A percentile compares a stretch with the other conserved stretches of the same genome.
phyloP scores from a whole-genome alignment of 306 rosid species.

The Vigna angularis region DNA sequence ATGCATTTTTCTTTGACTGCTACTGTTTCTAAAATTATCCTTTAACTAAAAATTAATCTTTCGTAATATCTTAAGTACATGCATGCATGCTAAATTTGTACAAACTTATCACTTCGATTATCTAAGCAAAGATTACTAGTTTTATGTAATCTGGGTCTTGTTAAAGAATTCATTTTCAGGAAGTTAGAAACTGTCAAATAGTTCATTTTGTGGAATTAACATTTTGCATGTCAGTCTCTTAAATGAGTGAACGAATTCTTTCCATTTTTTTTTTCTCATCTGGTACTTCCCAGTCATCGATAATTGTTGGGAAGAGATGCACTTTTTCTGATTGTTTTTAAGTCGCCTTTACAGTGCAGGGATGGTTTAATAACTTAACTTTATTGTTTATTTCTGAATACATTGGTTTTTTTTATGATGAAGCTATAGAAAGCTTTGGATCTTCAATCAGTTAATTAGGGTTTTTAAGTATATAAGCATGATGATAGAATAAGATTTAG shows the following conservation, averaged over 20 bases:
- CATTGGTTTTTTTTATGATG: neutral
- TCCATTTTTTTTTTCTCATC: neutral
- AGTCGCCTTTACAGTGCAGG: neutral
- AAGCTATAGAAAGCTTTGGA: neutral
- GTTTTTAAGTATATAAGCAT: neutral
- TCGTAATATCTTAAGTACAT: neutral
- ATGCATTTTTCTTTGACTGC: neutral
- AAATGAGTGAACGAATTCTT: neutral
- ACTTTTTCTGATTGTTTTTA: neutral
- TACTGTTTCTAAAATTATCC: neutral
- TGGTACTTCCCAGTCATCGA: neutral
- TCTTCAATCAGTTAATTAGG: constrained; percentile 1
- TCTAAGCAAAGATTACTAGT: no score
- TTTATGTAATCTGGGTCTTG: neutral
- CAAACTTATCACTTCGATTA: neutral
- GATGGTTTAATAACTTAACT: neutral
- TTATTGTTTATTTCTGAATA: neutral
- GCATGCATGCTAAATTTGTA: neutral
- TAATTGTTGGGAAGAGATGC: neutral
- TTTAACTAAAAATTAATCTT: neutral
- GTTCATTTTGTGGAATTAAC: neutral
- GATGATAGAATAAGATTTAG: constrained; percentile 3
- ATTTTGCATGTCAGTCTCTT: no score
- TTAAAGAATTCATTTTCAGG: constrained; percentile 16
- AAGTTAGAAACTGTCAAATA: constrained; percentile 18